phyloP scores from a whole-genome alignment of 1,284 basidiomycete genomes.

The Exobasidium cylindrosporum region DNA sequence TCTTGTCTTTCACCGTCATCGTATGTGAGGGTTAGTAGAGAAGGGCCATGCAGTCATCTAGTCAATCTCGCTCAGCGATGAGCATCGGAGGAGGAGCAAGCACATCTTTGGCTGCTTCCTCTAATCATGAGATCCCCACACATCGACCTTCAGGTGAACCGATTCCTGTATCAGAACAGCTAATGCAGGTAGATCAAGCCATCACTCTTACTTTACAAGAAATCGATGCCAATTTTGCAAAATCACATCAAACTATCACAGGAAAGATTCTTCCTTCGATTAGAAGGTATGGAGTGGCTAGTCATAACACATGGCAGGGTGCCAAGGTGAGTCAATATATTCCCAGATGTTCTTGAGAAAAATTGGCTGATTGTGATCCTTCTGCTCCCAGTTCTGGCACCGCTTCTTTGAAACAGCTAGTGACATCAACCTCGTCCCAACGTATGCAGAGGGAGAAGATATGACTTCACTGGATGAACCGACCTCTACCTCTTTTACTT shows the following conservation, averaged over 20 bases:
- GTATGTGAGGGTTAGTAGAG: no score
- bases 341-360: not conserved
- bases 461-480: not conserved
- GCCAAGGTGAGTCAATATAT: constrained; percentile 65
- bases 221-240: constrained; percentile 88
- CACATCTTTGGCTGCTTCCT: not conserved
- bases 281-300: constrained; percentile 79
- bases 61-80: not conserved
- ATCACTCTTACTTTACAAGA: constrained; percentile 79
- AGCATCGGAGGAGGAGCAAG: not conserved
- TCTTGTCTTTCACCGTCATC: no score
- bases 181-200: constrained; percentile 91
- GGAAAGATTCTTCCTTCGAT: constrained; percentile 78
- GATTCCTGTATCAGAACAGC: constrained; percentile 69
- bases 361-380: constrained; percentile 2
- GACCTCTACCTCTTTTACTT: not conserved
- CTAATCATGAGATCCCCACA: not conserved
- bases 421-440: constrained; percentile 66
- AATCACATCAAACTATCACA: constrained; percentile 80
- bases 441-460: constrained; percentile 7
- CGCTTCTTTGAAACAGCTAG: constrained; percentile 89
- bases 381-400: constrained; percentile 74
- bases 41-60: not conserved
- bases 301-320: constrained; percentile 80
- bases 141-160: constrained; percentile 10